Conservation (phyloP, 2,329 filamentous ascomycete species). For the Aspergillus brasiliensis region DNA sequence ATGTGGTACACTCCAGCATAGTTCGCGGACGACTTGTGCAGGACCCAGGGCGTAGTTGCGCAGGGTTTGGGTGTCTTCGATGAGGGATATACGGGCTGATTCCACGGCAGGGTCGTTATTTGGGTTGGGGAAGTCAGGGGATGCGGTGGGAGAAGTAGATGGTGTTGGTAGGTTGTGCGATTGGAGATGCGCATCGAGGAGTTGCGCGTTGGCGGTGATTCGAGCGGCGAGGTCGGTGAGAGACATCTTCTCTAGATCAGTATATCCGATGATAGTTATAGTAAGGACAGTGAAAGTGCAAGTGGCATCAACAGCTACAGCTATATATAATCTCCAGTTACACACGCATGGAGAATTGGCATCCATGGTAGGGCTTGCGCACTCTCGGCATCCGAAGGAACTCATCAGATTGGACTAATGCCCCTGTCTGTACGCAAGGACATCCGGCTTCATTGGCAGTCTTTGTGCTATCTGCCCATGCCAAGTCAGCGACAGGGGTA, state of each 20-base stretch:
- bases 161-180: background rate
- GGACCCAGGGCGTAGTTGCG: background rate
- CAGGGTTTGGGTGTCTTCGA: background rate
- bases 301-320: too few relatives aligned
- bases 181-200: background rate
- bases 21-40: background rate
- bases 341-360: background rate
- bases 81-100: background rate
- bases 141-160: background rate
- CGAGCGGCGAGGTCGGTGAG: background rate
- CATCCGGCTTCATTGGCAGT: too few relatives aligned
- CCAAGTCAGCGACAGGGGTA: too few relatives aligned
- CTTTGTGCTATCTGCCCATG: too few relatives aligned
- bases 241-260: background rate
- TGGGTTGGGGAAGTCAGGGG: conserved; percentile 1
- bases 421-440: background rate
- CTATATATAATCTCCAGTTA: background rate
- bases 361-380: background rate
- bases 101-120: background rate
- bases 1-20: conserved; percentile 1
- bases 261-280: background rate
- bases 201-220: background rate
- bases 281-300: too few relatives aligned
- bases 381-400: background rate
- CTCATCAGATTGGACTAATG: background rate